Conservation (phyloP, 768 basidiomycete species). For the Amanita inopinata region DNA sequence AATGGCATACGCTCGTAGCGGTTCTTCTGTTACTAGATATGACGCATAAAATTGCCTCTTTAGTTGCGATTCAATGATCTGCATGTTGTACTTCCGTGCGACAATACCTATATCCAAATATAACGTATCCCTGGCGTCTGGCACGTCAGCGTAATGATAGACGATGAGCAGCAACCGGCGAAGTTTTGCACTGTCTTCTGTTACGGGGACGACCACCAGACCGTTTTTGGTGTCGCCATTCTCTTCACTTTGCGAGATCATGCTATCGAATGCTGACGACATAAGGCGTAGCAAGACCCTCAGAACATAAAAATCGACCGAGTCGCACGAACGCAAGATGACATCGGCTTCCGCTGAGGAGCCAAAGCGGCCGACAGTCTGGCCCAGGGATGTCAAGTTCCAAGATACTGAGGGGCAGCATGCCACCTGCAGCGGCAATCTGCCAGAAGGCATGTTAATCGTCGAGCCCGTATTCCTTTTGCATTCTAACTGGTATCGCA, state of each 20-base stretch:
- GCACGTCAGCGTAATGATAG: too few species aligned
- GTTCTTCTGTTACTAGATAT: neutral
- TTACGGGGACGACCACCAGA: too few species aligned
- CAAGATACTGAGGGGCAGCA: neutral
- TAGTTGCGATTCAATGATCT: neutral
- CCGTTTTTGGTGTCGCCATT: too few species aligned
- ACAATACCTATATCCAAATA: too few species aligned
- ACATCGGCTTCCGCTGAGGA: too few species aligned
- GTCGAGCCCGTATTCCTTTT: too few species aligned
- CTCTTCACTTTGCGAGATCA: conserved; percentile 21
- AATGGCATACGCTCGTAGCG: neutral
- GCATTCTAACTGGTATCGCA: conserved; percentile 2
- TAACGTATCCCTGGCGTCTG: too few species aligned
- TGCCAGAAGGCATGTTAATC: too few species aligned
- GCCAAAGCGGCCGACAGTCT: neutral
- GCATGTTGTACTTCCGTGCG: neutral
- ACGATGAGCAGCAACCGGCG: too few species aligned
- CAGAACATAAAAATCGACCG: conserved; percentile 21
- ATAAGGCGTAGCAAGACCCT: conserved; percentile 18
- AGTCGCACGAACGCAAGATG: conserved; percentile 18
- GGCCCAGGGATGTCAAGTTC: neutral
- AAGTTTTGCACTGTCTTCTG: too few species aligned
- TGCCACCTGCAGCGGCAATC: too few species aligned
- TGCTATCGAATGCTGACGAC: conserved; percentile 22
- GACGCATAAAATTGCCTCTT: neutral